These are phyloP conservation scores for Collariella sp. DNA, from an alignment of 495 filamentous ascomycete genomes.

Conservation along the genomic window DNA sequence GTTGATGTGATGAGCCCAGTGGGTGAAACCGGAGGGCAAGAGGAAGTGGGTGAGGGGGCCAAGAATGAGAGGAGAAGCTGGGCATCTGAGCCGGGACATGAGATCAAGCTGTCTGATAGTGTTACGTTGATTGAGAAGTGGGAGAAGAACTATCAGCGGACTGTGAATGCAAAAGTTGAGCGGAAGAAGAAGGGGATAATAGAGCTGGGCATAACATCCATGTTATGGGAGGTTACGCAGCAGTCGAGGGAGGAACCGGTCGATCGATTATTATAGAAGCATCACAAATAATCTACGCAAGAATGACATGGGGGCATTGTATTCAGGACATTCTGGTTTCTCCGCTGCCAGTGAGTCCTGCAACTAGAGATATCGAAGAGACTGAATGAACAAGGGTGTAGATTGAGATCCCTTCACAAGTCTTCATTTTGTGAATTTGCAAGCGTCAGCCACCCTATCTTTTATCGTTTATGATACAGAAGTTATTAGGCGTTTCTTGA, in stretches of 20 bases:
- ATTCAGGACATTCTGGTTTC: no score
- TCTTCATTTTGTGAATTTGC: no score
- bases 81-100: not conserved
- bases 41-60: not conserved
- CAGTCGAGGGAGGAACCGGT: not conserved
- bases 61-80: not conserved
- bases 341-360: no score
- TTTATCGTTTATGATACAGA: no score
- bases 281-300: no score
- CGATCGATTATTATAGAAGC: constrained; percentile 2
- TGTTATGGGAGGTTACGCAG: constrained; percentile 17
- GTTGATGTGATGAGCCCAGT: constrained; percentile 14
- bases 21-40: constrained; percentile 2
- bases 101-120: not conserved
- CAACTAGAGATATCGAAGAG: no score
- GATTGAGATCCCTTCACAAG: no score
- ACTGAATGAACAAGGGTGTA: no score
- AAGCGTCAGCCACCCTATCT: no score
- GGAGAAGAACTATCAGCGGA: constrained; percentile 22
- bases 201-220: constrained; percentile 15
- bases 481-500: no score
- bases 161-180: constrained; percentile 14
- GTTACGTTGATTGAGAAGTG: constrained; percentile 21
- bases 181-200: constrained; percentile 20
- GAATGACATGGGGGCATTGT: no score